These are phyloP conservation scores for Phytopythium kandeliae DNA, from an alignment of 352 stramenopile species.

Conservation along the genomic window DNA sequence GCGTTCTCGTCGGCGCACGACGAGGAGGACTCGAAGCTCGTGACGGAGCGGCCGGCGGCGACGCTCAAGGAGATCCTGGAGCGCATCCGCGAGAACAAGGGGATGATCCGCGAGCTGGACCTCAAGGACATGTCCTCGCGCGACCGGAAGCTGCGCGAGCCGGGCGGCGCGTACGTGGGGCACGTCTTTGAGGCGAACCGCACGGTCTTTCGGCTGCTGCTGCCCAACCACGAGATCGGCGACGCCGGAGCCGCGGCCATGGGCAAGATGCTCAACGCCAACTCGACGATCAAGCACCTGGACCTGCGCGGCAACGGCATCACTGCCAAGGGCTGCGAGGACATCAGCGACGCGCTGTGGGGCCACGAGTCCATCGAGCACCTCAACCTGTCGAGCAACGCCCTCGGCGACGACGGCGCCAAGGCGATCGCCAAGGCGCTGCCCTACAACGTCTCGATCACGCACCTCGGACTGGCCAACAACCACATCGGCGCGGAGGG, in stretches of 20 bases:
- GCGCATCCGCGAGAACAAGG: conserved; percentile 47
- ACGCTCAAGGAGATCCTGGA: conserved; percentile 53
- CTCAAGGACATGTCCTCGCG: conserved; percentile 47
- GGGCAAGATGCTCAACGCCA: conserved; percentile 44
- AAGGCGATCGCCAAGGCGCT: conserved; percentile 37
- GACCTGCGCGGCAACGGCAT: conserved; percentile 49
- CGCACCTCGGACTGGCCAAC: conserved; percentile 39
- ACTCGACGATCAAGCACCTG: conserved; percentile 42
- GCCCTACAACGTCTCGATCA: conserved; percentile 44
- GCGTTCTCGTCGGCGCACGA: conserved; percentile 21
- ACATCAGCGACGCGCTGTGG: conserved; percentile 33
- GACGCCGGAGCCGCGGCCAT: conserved; percentile 37
- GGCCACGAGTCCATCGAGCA: conserved; percentile 44
- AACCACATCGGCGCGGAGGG: conserved; percentile 39
- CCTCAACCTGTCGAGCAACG: conserved; percentile 36
- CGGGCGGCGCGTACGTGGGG: conserved; percentile 35
- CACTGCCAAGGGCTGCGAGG: conserved; percentile 18
- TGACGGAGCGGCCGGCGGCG: conserved; percentile 26
- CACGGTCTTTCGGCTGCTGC: conserved; percentile 33
- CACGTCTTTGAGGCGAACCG: conserved; percentile 48
- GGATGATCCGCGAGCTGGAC: conserved; percentile 45
- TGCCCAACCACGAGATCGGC: conserved; percentile 48
- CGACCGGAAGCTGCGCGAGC: conserved; percentile 30
- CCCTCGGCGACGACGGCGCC: conserved; percentile 37
- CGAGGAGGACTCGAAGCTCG: conserved; percentile 22